Conservation (phyloP, 371 early-diverging fungal genomes). For the Mortierella sp. region DNA sequence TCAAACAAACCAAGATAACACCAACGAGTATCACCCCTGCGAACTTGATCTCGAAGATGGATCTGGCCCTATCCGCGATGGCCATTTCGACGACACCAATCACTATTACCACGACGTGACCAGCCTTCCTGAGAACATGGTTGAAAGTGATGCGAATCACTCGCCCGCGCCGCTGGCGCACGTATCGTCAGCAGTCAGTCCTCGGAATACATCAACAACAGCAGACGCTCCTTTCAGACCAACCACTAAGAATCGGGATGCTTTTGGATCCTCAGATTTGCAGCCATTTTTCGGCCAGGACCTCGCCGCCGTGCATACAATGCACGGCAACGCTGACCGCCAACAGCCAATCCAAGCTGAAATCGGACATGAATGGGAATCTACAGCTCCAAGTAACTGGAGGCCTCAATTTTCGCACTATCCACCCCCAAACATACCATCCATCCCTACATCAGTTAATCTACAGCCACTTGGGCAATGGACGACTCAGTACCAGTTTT, state of each 20-base stretch:
- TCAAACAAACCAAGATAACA: conserved; percentile 3
- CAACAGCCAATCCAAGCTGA: background rate
- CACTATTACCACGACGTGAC: background rate
- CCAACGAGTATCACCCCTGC: background rate
- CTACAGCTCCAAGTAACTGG: background rate
- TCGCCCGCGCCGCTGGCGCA: background rate
- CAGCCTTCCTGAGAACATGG: too few relatives aligned
- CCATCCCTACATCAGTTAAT: background rate
- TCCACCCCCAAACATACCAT: background rate
- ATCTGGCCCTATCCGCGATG: conserved; percentile 15
- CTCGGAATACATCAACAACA: background rate
- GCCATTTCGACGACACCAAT: conserved; percentile 6
- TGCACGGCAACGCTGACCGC: background rate
- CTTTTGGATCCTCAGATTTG: background rate
- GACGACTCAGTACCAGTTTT: background rate
- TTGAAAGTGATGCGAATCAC: background rate
- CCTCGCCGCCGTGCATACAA: background rate
- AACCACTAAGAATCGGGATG: background rate
- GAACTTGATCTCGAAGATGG: conserved; percentile 17
- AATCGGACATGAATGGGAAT: background rate
- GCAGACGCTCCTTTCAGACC: background rate
- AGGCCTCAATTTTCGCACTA: background rate
- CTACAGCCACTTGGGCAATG: background rate
- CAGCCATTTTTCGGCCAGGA: background rate
- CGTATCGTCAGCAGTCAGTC: background rate